Evolutionary conservation across 1,284 basidiomycete species (phyloP).

Genomic region (Porodaedalea pini): DNA sequence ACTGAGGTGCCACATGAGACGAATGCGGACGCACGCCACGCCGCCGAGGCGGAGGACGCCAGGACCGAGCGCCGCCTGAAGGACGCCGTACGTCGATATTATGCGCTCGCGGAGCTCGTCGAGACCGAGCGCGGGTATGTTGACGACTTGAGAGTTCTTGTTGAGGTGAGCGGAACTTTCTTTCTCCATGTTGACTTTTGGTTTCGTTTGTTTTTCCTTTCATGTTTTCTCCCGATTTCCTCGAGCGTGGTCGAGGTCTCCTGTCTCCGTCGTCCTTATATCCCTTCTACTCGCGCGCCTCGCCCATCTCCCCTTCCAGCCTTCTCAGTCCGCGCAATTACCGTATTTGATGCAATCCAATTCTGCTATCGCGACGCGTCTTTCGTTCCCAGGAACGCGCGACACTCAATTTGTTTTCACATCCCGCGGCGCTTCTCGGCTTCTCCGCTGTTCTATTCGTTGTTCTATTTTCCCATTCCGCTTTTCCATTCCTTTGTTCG

Average conservation of each 20-base stretch:
- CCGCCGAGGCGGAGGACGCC: background rate
- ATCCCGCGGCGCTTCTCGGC: background rate
- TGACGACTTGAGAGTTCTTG: slow-evolving; percentile 15
- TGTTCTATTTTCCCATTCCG: background rate
- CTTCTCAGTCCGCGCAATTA: background rate
- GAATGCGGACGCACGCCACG: background rate
- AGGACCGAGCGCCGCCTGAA: slow-evolving; percentile 15
- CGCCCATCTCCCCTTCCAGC: background rate
- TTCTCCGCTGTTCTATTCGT: background rate
- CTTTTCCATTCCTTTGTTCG: background rate
- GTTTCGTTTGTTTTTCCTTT: slow-evolving; percentile 3
- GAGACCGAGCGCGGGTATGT: slow-evolving; percentile 19
- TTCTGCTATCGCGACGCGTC: background rate
- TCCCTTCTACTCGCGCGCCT: background rate
- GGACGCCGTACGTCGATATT: slow-evolving; percentile 17
- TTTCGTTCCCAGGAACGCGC: background rate
- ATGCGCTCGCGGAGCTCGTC: slow-evolving; percentile 19
- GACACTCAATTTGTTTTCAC: background rate
- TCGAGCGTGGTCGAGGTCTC: background rate
- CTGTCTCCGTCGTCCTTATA: no score
- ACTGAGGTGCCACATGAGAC: background rate
- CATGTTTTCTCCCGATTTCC: background rate
- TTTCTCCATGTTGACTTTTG: background rate
- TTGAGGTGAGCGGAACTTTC: slow-evolving; percentile 17
- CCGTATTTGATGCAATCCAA: background rate